Evolutionary conservation across 306 rosid genomes (phyloP).

Genomic region (Corylus heterophylla): DNA sequence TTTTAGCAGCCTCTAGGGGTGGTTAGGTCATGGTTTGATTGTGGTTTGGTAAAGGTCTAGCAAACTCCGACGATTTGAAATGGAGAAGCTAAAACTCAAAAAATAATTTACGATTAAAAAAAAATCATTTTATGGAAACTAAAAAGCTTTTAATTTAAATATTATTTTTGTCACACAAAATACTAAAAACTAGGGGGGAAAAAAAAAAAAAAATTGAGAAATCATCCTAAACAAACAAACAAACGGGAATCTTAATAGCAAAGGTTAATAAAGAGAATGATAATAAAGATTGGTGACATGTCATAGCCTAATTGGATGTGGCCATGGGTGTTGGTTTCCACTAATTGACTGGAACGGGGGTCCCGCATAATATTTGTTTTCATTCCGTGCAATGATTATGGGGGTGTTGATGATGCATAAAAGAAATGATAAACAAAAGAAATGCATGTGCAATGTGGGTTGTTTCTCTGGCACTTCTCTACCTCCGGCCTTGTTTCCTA

Average conservation of each 20-base stretch:
- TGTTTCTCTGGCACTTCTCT: conserved; percentile 54
- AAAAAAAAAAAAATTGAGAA: too few species aligned
- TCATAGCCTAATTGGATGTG: conserved; percentile 22
- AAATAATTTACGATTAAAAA: too few species aligned
- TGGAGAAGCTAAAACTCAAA: too few species aligned
- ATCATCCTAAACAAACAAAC: too few species aligned
- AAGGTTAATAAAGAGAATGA: conserved; percentile 1
- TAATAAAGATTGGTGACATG: conserved; percentile 9
- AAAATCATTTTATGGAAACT: too few species aligned
- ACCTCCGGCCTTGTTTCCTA: conserved; percentile 44
- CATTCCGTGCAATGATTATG: conserved; percentile 68
- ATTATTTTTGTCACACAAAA: too few species aligned
- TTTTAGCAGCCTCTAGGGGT: too few species aligned
- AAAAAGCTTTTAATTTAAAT: too few species aligned
- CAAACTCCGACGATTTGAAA: too few species aligned
- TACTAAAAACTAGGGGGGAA: too few species aligned
- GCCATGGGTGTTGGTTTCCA: conserved; percentile 43
- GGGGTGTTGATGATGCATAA: conserved; percentile 46
- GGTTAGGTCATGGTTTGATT: too few species aligned
- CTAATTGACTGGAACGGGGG: conserved; percentile 36
- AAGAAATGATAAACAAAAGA: conserved; percentile 44
- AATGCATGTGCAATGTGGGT: conserved; percentile 69
- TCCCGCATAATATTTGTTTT: conserved; percentile 54
- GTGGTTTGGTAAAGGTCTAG: too few species aligned
- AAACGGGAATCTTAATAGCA: neutral